A percentile compares a stretch with the other conserved stretches of the same genome.
These are phyloP conservation scores for Pythium myriotylum DNA, from an alignment of 352 stramenopile genomes.

Conservation along the genomic window DNA sequence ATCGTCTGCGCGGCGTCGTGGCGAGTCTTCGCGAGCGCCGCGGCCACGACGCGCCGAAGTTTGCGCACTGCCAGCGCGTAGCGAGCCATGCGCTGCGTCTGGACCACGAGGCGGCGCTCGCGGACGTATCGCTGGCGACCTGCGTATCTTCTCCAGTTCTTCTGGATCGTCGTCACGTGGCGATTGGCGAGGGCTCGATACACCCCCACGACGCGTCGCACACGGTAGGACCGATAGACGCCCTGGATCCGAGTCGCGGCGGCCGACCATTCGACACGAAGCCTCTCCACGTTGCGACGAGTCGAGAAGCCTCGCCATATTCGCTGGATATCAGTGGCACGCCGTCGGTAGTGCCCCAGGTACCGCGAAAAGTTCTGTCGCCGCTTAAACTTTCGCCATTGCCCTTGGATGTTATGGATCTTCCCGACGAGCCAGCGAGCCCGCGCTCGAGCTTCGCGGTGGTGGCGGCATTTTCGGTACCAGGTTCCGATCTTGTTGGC, in stretches of 20 bases:
- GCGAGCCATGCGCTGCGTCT: slow-evolving; percentile 41
- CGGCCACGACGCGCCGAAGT: slow-evolving; percentile 31
- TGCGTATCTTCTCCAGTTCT: slow-evolving; percentile 39
- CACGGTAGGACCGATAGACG: slow-evolving; percentile 41
- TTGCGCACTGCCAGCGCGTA: slow-evolving; percentile 38
- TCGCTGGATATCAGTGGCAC: slow-evolving; percentile 46
- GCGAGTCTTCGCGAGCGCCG: slow-evolving; percentile 33
- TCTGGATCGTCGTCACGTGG: slow-evolving; percentile 40
- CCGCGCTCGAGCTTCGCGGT: slow-evolving; percentile 35
- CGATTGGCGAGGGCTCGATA: slow-evolving; percentile 35
- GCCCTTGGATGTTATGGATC: slow-evolving; percentile 53
- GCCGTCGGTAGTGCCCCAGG: slow-evolving; percentile 38
- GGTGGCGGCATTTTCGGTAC: slow-evolving; percentile 49
- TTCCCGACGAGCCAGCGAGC: slow-evolving; percentile 54
- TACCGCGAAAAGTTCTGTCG: slow-evolving; percentile 38
- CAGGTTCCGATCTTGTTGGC: slow-evolving; percentile 45
- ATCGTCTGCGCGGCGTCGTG: slow-evolving; percentile 37
- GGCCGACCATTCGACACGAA: slow-evolving; percentile 35
- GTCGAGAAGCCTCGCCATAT: slow-evolving; percentile 51
- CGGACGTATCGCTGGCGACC: slow-evolving; percentile 29
- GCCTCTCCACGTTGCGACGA: slow-evolving; percentile 25
- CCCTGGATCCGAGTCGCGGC: slow-evolving; percentile 44
- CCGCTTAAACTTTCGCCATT: slow-evolving; percentile 54
- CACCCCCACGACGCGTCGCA: slow-evolving; percentile 29
- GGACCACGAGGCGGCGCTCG: slow-evolving; percentile 36